A percentile compares a stretch with the other conserved stretches of the same genome.
phyloP scores from a whole-genome alignment of 2,329 filamentous ascomycete species.

The Hawksworthiomyces lignivorus region DNA sequence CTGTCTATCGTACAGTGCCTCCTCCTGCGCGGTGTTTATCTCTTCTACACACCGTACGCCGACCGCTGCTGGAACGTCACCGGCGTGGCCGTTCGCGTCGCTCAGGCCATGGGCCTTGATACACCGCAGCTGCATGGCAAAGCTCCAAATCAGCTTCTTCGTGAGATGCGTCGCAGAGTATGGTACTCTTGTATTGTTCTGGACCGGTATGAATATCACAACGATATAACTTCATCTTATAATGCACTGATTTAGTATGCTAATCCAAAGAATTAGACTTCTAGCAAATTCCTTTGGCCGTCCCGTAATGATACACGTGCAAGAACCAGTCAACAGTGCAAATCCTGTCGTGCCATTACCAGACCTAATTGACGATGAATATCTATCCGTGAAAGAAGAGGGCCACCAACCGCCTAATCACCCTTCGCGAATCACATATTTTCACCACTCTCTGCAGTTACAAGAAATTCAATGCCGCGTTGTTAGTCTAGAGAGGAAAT shows the following conservation, averaged over 20 bases:
- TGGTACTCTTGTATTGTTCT: too few relatives aligned
- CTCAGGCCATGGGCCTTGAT: conserved; percentile 23
- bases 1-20: conserved; percentile 23
- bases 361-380: conserved; percentile 23
- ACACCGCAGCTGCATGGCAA: background rate
- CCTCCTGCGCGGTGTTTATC: conserved; percentile 20
- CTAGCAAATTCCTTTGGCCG: too few relatives aligned
- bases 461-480: too few relatives aligned
- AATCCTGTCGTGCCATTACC: conserved; percentile 14
- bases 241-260: conserved; percentile 1
- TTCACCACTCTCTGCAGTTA: too few relatives aligned
- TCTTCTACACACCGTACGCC: conserved; percentile 21
- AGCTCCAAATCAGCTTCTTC: conserved; percentile 16
- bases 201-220: too few relatives aligned
- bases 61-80: conserved; percentile 24
- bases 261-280: too few relatives aligned
- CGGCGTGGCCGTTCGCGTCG: conserved; percentile 22
- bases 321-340: conserved; percentile 19
- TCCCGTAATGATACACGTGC: too few relatives aligned
- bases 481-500: too few relatives aligned
- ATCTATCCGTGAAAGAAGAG: conserved; percentile 16
- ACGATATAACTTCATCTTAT: too few relatives aligned
- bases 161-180: conserved; percentile 18
- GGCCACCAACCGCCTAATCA: conserved; percentile 16
- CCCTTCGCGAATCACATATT: too few relatives aligned